Conservation (phyloP, 1,284 basidiomycete genomes). For the Marasmius fiardii region DNA sequence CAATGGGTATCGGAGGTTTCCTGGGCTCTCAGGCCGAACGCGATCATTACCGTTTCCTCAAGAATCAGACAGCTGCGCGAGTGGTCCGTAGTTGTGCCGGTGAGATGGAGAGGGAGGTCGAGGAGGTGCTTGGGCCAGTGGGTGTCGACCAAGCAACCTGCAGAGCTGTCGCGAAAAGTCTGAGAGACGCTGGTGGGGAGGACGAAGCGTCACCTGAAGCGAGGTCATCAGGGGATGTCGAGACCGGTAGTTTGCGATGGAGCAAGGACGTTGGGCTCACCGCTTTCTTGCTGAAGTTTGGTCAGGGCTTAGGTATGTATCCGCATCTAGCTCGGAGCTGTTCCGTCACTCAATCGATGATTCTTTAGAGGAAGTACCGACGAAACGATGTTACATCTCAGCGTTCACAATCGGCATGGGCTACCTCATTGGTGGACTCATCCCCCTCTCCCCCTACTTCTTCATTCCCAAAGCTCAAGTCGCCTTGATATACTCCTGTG, state of each 20-base stretch:
- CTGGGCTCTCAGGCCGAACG: slow-evolving; percentile 95
- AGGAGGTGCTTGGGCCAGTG: slow-evolving; percentile 82
- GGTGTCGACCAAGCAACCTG: slow-evolving; percentile 86
- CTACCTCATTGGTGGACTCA: slow-evolving; percentile 83
- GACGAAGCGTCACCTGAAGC: slow-evolving; percentile 21
- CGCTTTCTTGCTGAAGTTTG: slow-evolving; percentile 90
- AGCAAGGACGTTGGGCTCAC: slow-evolving; percentile 79
- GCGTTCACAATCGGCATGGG: slow-evolving; percentile 92
- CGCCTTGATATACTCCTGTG: slow-evolving; percentile 69
- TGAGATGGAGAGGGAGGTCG: slow-evolving; percentile 95
- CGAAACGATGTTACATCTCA: slow-evolving; percentile 68
- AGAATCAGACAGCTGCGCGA: slow-evolving; percentile 72
- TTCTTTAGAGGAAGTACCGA: slow-evolving; percentile 75
- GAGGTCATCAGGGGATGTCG: slow-evolving; percentile 33
- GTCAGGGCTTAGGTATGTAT: slow-evolving; percentile 78
- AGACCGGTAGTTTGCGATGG: slow-evolving; percentile 56
- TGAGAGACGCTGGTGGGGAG: slow-evolving; percentile 65
- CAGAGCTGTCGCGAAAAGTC: slow-evolving; percentile 71
- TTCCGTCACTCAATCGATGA: slow-evolving; percentile 3
- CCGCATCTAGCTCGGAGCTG: not conserved
- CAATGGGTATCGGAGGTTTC: slow-evolving; percentile 98
- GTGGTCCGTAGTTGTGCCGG: slow-evolving; percentile 86
- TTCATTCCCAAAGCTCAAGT: slow-evolving; percentile 66
- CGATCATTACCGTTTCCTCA: slow-evolving; percentile 88
- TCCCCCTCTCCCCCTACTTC: slow-evolving; percentile 91